Base-by-base conservation (phyloP, 2,329 filamentous ascomycete genomes). In the Paraphaeosphaeria sporulosa region DNA sequence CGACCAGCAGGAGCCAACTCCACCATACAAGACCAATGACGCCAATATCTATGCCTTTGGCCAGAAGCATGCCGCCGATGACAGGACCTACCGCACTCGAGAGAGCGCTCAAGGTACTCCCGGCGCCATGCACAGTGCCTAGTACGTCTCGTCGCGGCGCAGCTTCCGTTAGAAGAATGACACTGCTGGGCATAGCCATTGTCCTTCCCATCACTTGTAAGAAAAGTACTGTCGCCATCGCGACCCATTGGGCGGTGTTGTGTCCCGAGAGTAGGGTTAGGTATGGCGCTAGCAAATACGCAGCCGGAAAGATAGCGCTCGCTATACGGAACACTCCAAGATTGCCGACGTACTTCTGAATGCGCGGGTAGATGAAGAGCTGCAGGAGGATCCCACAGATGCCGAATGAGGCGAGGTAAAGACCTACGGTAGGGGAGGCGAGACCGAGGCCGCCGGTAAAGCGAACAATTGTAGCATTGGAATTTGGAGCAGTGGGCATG, bases 111-210 rank as follows among this genome's bases (percentile, higher is more conserved):
- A 85, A 80, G 55, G 83, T 88, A 74, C 88, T 86, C 0, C 83
- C 84, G 5, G 86, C 76, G 0, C 85, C 85, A 64, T 87, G 85
- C 0, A 87, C 76, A 0, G 84, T 86, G 0, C 84, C 84, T 2
- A 87, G 70, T 1, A 86, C 79, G 27, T 71, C 79, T 0, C 81
- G 79, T 64, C 84, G 78, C 0, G 87, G 85, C 15, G 83, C 83
- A 55, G 80, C 82, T 61, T 89, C 88, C 59, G 89, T 89, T 15
- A 89, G 79, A 0, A 89, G 72, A 12, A 89, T 87, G 0, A 86
- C 83, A 1, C 81, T 83, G 0, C 83, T 83, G 0, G 87, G 87
- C 0, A 89, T 74, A 0, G 85, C 82, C 67, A 82, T 82, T 0
- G 81, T 83, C 7, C 81, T 73, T 8, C 77, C 80, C 25, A 77